These are phyloP conservation scores for Fusarium heterosporum DNA, from an alignment of 2,329 filamentous ascomycete species.

Conservation along the genomic window DNA sequence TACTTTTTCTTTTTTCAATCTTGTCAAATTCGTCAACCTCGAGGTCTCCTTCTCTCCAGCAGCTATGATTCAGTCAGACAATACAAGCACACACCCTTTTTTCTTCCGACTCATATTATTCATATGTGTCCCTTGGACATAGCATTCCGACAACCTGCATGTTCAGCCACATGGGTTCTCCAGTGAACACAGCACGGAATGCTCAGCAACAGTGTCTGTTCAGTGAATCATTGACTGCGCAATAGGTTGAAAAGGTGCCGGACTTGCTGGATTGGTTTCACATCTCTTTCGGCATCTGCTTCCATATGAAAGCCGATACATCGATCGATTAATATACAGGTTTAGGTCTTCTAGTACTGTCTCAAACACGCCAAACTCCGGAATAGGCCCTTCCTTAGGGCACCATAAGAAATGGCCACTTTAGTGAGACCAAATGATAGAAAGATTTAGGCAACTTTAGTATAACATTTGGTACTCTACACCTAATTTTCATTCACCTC, in stretches of 20 bases:
- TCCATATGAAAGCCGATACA: conserved; percentile 18
- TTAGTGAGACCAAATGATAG: no score
- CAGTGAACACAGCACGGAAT: conserved; percentile 26
- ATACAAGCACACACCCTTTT: conserved; percentile 42
- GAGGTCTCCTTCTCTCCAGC: conserved; percentile 47
- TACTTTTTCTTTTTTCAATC: conserved; percentile 28
- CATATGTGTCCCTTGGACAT: conserved; percentile 10
- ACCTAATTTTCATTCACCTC: no score
- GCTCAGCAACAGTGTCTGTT: conserved; percentile 5
- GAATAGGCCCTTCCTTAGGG: conserved; percentile 2
- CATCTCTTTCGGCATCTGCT: background rate
- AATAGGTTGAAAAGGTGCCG: conserved; percentile 5
- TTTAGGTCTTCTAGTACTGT: conserved; percentile 9
- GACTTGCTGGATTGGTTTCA: conserved; percentile 18
- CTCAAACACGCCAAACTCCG: conserved; percentile 27
- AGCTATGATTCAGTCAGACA: conserved; percentile 47
- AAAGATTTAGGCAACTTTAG: no score
- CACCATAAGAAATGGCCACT: no score
- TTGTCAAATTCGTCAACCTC: conserved; percentile 37
- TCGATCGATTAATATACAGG: background rate
- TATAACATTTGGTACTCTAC: no score
- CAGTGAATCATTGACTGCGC: conserved; percentile 1
- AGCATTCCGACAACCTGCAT: conserved; percentile 26
- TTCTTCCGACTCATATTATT: conserved; percentile 29
- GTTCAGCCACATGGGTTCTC: conserved; percentile 25